These are phyloP conservation scores for Fusarium virguliforme DNA, from an alignment of 2,329 filamentous ascomycete genomes.

Conservation along the genomic window DNA sequence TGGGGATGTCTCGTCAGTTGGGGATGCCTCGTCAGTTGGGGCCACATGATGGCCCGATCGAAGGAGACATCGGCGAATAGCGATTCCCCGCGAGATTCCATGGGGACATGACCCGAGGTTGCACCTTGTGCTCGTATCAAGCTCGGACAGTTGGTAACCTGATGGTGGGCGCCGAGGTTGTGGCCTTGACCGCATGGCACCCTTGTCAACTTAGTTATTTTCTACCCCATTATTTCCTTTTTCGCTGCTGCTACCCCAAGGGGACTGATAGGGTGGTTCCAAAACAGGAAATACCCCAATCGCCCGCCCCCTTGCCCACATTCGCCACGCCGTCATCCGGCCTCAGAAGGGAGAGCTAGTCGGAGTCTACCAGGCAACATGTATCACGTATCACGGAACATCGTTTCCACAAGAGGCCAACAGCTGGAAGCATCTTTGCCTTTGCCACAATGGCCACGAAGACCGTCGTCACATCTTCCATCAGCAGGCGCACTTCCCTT, in stretches of 20 bases:
- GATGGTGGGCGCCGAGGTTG: background rate
- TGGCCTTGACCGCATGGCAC: background rate
- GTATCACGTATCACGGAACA: conserved; percentile 11
- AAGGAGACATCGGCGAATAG: background rate
- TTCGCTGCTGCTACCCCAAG: background rate
- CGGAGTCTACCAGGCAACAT: background rate
- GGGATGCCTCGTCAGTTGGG: background rate
- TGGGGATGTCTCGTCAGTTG: background rate
- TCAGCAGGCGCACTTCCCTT: background rate
- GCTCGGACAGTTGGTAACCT: background rate
- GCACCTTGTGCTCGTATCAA: background rate
- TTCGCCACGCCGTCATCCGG: conserved; percentile 52
- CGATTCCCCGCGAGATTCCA: background rate
- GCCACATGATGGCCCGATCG: background rate
- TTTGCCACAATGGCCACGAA: background rate
- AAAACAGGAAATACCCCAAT: conserved; percentile 9
- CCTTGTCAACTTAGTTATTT: background rate
- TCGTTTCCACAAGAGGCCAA: background rate
- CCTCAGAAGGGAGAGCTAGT: conserved; percentile 48
- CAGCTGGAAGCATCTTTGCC: background rate
- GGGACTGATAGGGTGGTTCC: background rate
- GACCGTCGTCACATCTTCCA: background rate
- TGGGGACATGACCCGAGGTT: background rate
- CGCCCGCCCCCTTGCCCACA: background rate
- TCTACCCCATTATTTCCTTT: conserved; percentile 7